A percentile compares a stretch with the other conserved stretches of the same genome.
phyloP scores from a whole-genome alignment of 2,329 filamentous ascomycete species.

The Seiridium cupressi region DNA sequence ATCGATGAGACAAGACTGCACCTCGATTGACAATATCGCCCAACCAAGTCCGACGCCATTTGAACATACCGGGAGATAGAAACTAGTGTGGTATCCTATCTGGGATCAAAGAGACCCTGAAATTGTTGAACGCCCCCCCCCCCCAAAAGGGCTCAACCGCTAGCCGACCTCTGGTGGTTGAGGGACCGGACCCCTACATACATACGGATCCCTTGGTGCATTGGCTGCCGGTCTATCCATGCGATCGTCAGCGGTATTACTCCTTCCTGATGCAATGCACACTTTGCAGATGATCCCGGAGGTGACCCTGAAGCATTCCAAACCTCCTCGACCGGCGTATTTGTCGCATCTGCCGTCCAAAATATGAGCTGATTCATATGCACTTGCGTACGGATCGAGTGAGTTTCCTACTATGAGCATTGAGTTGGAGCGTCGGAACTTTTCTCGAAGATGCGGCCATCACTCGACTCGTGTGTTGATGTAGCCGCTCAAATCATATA shows the following conservation, averaged over 20 bases:
- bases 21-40: background rate
- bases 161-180: background rate
- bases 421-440: background rate
- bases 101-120: background rate
- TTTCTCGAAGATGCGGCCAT: background rate
- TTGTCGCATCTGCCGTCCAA: no score
- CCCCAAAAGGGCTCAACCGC: no score
- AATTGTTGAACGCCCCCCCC: background rate
- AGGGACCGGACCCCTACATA: background rate
- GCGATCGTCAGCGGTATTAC: background rate
- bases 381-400: no score
- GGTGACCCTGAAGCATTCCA: no score
- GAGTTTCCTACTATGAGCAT: background rate
- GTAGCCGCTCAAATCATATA: no score
- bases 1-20: conserved; percentile 5
- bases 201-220: background rate
- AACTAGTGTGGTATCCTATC: background rate
- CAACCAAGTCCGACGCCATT: no score
- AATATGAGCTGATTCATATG: no score
- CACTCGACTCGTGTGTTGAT: no score
- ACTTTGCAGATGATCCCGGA: no score
- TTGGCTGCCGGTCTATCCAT: background rate
- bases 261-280: no score
- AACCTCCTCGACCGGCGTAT: no score
- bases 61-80: background rate